Base-by-base conservation (phyloP, 2,329 filamentous ascomycete genomes). In the Coniochaeta sp. region DNA sequence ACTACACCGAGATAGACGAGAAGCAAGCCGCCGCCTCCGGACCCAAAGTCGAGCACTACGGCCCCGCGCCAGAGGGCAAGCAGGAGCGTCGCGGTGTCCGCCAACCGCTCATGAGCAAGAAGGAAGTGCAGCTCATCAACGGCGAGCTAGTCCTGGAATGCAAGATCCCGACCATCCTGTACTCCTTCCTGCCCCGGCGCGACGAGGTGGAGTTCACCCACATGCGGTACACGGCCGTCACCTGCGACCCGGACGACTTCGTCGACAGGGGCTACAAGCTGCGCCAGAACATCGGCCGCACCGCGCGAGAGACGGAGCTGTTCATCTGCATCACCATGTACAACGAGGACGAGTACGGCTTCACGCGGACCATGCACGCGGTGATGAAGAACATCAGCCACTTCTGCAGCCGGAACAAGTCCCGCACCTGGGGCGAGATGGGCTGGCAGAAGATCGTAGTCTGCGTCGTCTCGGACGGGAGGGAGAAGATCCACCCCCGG, bases 381-480 rank as follows among this genome's bases (percentile, higher is more conserved):
- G 91, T 99, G 60, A 96, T 99, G 90, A 92, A 96, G 73, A 99
- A 99, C 72, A 93, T 99, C 68, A 87, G 90, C 16, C 95, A 98
- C 73, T 97, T 99, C 75, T 99, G 95, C 79, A 91, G 89, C 22
- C 88, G 95, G 59, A 89, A 88, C 59, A 93, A 95, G 73, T 96
- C 92, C 6, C 86, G 95, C 62, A 98, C 93, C 0, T 99, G 95
- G 95, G 96, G 95, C 43, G 96, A 96, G 67, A 86, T 91, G 59
- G 95, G 95, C 5, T 99, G 95, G 95, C 91, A 99, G 76, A 99
- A 99, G 79, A 97, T 99, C 69, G 95, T 99, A 0, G 93, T 99
- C 0, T 97, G 92, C 71, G 90, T 99, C 70, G 93, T 99, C 61
- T 93, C 92, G 1, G 95, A 99, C 72, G 95, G 95, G 24, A 89